phyloP scores from a whole-genome alignment of 805 yeast genomes.

The Candida coquimbonensis region DNA sequence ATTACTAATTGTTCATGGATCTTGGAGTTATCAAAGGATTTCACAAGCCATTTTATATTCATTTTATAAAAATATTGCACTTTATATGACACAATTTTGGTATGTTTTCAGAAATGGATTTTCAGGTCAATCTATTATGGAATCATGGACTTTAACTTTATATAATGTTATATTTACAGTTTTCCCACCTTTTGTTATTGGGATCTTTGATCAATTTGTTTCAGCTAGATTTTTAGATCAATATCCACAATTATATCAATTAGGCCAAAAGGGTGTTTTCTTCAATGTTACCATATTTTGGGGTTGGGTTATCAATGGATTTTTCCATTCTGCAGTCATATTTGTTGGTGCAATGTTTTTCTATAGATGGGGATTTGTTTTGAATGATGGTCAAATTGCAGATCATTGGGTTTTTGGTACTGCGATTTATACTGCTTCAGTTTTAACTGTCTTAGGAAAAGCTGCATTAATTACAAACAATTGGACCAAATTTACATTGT shows the following conservation, averaged over 20 bases:
- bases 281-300: slow-evolving; percentile 89
- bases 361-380: slow-evolving; percentile 58
- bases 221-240: slow-evolving; percentile 82
- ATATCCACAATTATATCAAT: slow-evolving; percentile 86
- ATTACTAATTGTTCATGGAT: slow-evolving; percentile 84
- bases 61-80: slow-evolving; percentile 89
- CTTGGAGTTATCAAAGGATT: slow-evolving; percentile 96
- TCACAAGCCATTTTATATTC: slow-evolving; percentile 90
- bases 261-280: slow-evolving; percentile 85
- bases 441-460: slow-evolving; percentile 85
- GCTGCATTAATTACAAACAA: slow-evolving; percentile 87
- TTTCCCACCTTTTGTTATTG: slow-evolving; percentile 91
- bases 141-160: slow-evolving; percentile 95
- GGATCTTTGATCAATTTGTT: slow-evolving; percentile 94
- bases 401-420: slow-evolving; percentile 97
- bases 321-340: slow-evolving; percentile 84
- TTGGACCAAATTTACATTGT: slow-evolving; percentile 90
- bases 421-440: slow-evolving; percentile 79
- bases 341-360: slow-evolving; percentile 67
- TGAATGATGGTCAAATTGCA: slow-evolving; percentile 61
- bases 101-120: slow-evolving; percentile 86
- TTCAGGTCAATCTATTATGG: slow-evolving; percentile 93
- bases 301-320: slow-evolving; percentile 97
- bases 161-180: slow-evolving; percentile 94
- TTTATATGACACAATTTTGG: slow-evolving; percentile 99